Percentiles rank a stretch among this genome's conserved stretches.
Conservation (phyloP, 2,329 filamentous ascomycete species). For the Pseudogymnoascus sp. region DNA sequence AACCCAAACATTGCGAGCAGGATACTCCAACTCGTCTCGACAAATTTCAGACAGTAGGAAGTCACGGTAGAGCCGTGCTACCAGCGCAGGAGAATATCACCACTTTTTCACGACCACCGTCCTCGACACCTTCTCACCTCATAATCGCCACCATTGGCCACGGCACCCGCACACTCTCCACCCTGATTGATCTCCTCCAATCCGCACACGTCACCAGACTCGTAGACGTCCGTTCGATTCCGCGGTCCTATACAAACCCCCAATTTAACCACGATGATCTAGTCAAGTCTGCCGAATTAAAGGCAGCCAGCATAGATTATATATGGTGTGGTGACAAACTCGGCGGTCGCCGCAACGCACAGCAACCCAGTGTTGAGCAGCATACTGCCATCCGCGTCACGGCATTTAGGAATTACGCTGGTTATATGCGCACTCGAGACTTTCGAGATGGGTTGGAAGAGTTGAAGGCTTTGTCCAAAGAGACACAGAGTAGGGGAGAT, state of each 20-base stretch:
- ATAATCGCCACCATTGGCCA: constrained; percentile 14
- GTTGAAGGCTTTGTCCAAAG: background rate
- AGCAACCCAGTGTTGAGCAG: constrained; percentile 8
- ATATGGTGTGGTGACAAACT: constrained; percentile 1
- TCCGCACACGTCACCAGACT: constrained; percentile 11
- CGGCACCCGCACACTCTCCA: constrained; percentile 10
- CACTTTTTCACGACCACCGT: background rate
- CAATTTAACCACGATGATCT: constrained; percentile 12
- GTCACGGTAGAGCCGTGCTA: background rate
- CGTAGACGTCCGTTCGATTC: constrained; percentile 12
- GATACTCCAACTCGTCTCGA: background rate
- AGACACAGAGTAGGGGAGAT: background rate
- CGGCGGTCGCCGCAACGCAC: constrained; percentile 9
- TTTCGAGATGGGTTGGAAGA: constrained; percentile 10
- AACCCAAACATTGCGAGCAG: background rate
- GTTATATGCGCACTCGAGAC: constrained; percentile 9
- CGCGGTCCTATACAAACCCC: constrained; percentile 11
- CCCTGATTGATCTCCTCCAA: constrained; percentile 11
- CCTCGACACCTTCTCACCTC: background rate
- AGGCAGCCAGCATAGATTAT: constrained; percentile 8
- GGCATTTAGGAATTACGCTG: constrained; percentile 13
- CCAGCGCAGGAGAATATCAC: background rate
- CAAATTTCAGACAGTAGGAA: background rate
- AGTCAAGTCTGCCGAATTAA: constrained; percentile 6
- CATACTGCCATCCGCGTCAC: constrained; percentile 11